Evolutionary conservation across 2,329 filamentous ascomycete genomes (phyloP).

Genomic region (Saccharata proteae): DNA sequence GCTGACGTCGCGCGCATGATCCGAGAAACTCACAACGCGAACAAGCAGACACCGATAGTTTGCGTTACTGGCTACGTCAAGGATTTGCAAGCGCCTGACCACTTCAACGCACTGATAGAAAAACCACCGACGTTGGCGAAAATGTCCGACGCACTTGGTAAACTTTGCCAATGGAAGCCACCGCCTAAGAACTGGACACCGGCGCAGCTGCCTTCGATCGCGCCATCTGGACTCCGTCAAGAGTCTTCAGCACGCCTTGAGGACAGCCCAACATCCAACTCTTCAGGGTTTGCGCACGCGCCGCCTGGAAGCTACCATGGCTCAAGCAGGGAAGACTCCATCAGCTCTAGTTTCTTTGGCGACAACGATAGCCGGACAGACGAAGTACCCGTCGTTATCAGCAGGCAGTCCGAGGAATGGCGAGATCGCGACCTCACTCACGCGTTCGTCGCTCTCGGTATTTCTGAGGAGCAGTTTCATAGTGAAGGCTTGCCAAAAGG

Average conservation of each 20-base stretch:
- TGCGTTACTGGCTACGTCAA: slow-evolving; percentile 97
- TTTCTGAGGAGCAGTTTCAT: slow-evolving; percentile 47
- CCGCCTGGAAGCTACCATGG: slow-evolving; percentile 65
- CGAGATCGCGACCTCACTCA: slow-evolving; percentile 44
- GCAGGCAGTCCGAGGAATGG: slow-evolving; percentile 68
- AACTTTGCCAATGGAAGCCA: slow-evolving; percentile 87
- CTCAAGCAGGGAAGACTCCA: slow-evolving; percentile 78
- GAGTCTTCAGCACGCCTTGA: slow-evolving; percentile 51
- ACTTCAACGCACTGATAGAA: slow-evolving; percentile 91
- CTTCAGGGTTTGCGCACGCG: slow-evolving; percentile 59
- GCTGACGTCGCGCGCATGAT: slow-evolving; percentile 97
- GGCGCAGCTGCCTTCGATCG: slow-evolving; percentile 30
- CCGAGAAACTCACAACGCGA: slow-evolving; percentile 88
- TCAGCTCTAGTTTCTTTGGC: slow-evolving; percentile 77
- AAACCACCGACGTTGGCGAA: slow-evolving; percentile 93
- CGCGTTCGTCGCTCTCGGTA: slow-evolving; percentile 57
- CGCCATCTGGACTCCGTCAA: slow-evolving; percentile 51
- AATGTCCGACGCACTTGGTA: slow-evolving; percentile 73
- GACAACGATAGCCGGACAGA: slow-evolving; percentile 74
- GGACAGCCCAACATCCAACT: slow-evolving; percentile 72
- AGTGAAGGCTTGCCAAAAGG: slow-evolving; percentile 14
- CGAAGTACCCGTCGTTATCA: slow-evolving; percentile 64
- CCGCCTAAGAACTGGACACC: slow-evolving; percentile 49
- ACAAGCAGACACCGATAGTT: slow-evolving; percentile 88
- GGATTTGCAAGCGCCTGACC: slow-evolving; percentile 84